Percentiles rank a stretch among this genome's conserved stretches.
Conservation (phyloP, 306 rosid species). For the Vicia sativa region DNA sequence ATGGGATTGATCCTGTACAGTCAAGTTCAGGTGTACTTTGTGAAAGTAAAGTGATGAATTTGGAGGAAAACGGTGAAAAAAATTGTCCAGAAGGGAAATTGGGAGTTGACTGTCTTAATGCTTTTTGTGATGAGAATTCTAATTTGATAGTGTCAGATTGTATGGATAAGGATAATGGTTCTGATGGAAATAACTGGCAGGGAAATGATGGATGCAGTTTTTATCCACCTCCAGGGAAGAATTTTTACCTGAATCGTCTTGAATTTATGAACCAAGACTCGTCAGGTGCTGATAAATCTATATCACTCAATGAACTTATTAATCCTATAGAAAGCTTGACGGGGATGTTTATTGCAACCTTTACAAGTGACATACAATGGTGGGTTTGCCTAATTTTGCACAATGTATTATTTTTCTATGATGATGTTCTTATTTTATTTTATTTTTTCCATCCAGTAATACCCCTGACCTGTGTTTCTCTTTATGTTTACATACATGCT, state of each 20-base stretch:
- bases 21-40: constrained; percentile 28
- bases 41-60: constrained; percentile 34
- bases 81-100: constrained; percentile 24
- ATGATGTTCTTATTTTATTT: not conserved
- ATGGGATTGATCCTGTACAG: constrained; percentile 19
- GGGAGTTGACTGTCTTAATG: constrained; percentile 30
- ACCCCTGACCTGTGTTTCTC: not conserved
- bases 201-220: constrained; percentile 4
- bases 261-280: constrained; percentile 36
- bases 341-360: constrained; percentile 72
- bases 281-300: constrained; percentile 35
- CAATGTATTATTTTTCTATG: constrained; percentile 34
- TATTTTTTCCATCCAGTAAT: not conserved
- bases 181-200: constrained; percentile 31
- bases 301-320: constrained; percentile 72
- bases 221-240: constrained; percentile 64
- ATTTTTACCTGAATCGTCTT: constrained; percentile 66
- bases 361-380: constrained; percentile 79
- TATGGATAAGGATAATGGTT: constrained; percentile 28
- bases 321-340: constrained; percentile 66
- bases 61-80: constrained; percentile 22
- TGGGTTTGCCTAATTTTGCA: constrained; percentile 39
- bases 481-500: constrained; percentile 8
- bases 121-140: constrained; percentile 21
- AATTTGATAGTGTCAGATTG: constrained; percentile 18